A percentile compares a stretch with the other conserved stretches of the same genome.
These are phyloP conservation scores for Arthrinium phaeospermum DNA, from an alignment of 2,329 filamentous ascomycete genomes.

Conservation along the genomic window DNA sequence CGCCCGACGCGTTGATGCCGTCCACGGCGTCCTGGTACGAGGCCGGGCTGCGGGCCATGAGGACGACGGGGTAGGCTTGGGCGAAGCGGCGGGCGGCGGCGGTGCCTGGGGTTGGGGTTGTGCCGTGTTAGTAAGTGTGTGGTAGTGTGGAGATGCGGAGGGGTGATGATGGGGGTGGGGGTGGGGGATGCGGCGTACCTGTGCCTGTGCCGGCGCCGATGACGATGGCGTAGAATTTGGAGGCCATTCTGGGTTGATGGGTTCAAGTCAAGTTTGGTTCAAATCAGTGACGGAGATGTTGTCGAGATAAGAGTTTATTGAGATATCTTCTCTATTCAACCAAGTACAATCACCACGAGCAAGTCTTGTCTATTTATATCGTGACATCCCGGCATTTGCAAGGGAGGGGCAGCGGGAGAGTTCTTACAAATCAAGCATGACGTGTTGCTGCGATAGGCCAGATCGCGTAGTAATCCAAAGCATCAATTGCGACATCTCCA, in stretches of 20 bases:
- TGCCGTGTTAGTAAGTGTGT: neutral
- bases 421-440: constrained; percentile 45
- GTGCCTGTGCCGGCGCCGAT: constrained; percentile 23
- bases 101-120: constrained; percentile 40
- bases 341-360: neutral
- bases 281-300: neutral
- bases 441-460: neutral
- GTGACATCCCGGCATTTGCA: neutral
- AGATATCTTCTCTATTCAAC: neutral
- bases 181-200: neutral
- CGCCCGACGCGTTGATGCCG: constrained; percentile 72
- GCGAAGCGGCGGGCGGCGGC: constrained; percentile 64
- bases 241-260: constrained; percentile 4
- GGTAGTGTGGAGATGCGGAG: neutral
- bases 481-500: neutral
- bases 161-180: neutral
- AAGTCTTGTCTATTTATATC: neutral
- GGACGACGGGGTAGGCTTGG: constrained; percentile 71
- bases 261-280: neutral
- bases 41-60: constrained; percentile 72
- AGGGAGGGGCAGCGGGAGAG: neutral
- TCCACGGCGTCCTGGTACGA: constrained; percentile 70
- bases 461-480: neutral
- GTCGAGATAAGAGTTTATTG: neutral
- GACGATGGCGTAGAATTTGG: constrained; percentile 24